Evolutionary conservation across 352 stramenopile genomes (phyloP), one percentile per base, ranked within the genome.

Genomic region (Pythium rishiriense): DNA sequence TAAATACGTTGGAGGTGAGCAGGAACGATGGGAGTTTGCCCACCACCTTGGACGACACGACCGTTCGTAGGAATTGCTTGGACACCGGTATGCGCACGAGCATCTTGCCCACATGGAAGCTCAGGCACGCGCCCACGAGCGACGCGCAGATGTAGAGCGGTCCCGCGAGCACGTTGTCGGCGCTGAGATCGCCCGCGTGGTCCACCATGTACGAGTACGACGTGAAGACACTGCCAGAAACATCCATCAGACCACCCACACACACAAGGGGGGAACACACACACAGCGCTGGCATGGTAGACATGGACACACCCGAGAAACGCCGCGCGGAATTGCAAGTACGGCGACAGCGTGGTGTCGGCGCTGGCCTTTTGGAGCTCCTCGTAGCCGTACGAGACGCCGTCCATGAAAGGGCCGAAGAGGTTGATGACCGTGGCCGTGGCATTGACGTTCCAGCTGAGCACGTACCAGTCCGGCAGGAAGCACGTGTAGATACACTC

Each of bases 141-240:
- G 85, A 85, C 7, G 19, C 60, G 31, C 71, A 75, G 9, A 95
- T 80, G 67, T 95, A 95, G 2, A 91, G 33, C 14, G 76, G 75
- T 1, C 85, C 87, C 0, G 66, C 59, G 9, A 76, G 42, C 24
- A 81, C 52, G 43, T 58, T 81, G 7, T 45, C 31, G 1, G 63
- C 58, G 49, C 81, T 90, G 10, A 95, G 74, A 46, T 93, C 87
- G 2, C 87, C 83, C 1, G 87, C 87, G 52, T 95, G 87, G 63
- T 95, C 87, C 6, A 78, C 81, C 87, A 95, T 95, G 73, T 91
- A 95, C 57, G 85, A 87, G 55, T 88, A 95, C n/a, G 85, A 94
- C 45, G 87, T 95, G 57, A 95, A 92, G 15, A 93, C 87, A 1
- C 87, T 95, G 46, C 15, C 10, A 54, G 19, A 39, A 22, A 52